Base-by-base conservation (phyloP, 108 stramenopile genomes). In the Epipyxis sp. region DNA sequence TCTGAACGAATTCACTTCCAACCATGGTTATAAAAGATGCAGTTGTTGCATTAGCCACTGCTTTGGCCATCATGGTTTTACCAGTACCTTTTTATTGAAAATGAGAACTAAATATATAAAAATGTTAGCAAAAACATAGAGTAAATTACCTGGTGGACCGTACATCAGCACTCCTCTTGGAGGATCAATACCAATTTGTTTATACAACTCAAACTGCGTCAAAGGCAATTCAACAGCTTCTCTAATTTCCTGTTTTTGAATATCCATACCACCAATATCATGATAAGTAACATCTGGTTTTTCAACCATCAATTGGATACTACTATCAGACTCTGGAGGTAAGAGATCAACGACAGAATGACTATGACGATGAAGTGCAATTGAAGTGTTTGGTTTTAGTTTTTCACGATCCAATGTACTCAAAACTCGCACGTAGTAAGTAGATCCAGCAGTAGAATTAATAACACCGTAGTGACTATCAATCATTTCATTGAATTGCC, bases 31-130 rank as follows among this genome's bases (percentile, higher is more conserved):
- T 98, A 86, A 98, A 99, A 57, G 96, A 93, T 37, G 98, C 98
- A 50, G 92, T 88, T 16, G 98, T 99, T 30, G 96, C 92, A 84
- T 97, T 95, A 35, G 98, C 98, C 0, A 97, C 97, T 1, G 98
- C 98, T 83, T 98, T 97, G 54, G 98, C 98, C 93, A 99, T 95
- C 98, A 99, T 97, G 41, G 98, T 99, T 84, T 98, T 98, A 39
- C 98, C 98, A 46, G 95, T 92, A 0, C n/a, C n/a, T n/a, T n/a
- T n/a, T n/a, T n/a, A n/a, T n/a, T n/a, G n/a, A n/a, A n/a, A 87
- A 87, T 29, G 85, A 84, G 1, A 72, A 72, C 6, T 74, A 57
- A 25, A 25, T 25, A 57, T 25, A 57, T 25, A 57, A 25, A 57
- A 25, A 25, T 25, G 54, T 25, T 25, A 57, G 54, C 25, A 25